A percentile compares a stretch with the other conserved stretches of the same genome.
These are phyloP conservation scores for Pelargonium myrrhifolium DNA, from an alignment of 441 rosid genomes.

Conservation along the genomic window DNA sequence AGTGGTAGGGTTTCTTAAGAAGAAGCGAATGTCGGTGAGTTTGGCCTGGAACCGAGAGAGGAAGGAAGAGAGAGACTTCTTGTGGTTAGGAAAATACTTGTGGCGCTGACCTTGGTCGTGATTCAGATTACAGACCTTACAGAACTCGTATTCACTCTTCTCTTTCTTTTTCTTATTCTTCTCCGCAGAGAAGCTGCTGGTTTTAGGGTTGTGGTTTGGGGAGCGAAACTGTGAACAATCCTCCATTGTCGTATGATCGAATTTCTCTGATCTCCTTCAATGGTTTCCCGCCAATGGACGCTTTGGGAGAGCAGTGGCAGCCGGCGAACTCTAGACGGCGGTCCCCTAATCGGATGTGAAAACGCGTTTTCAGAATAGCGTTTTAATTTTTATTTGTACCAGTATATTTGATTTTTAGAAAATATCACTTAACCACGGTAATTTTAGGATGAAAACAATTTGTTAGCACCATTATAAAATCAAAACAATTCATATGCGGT, in stretches of 20 bases:
- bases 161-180: conserved; percentile 17
- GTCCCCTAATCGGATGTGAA: too few species aligned
- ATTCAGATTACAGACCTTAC: conserved; percentile 60
- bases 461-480: too few species aligned
- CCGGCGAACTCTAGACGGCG: too few species aligned
- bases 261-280: not conserved
- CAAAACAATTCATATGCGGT: too few species aligned
- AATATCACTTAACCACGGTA: too few species aligned
- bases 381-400: too few species aligned
- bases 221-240: conserved; percentile 1
- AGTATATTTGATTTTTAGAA: too few species aligned
- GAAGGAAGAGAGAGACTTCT: conserved; percentile 39
- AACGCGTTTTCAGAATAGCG: too few species aligned
- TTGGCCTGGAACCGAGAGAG: conserved; percentile 57
- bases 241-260: not conserved
- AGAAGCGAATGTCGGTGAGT: conserved; percentile 52
- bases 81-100: conserved; percentile 73
- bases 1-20: conserved; percentile 51
- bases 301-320: too few species aligned
- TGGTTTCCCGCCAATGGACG: not conserved
- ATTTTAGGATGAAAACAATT: too few species aligned
- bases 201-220: conserved; percentile 14
- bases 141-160: conserved; percentile 42
- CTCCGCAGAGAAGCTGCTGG: conserved; percentile 16
- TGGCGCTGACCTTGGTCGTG: conserved; percentile 67